phyloP scores from a whole-genome alignment of 192 early-diverging fungal genomes.

The Phlyctochytrium arcticum region DNA sequence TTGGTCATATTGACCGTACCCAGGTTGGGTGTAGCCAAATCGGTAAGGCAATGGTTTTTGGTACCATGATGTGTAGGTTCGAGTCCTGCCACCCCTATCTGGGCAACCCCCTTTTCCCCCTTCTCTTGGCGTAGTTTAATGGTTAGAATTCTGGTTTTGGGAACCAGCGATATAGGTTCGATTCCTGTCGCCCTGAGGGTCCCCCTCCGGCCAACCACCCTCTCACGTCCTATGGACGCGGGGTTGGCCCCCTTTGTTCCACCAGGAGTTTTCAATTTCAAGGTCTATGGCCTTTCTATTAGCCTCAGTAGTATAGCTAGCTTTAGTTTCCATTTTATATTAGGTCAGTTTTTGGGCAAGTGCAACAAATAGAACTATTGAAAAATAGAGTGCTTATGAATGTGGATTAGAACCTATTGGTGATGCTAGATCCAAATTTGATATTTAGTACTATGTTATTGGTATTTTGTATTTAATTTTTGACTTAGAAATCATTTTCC shows the following conservation, averaged over 20 bases:
- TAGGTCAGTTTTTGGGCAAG: slow-evolving; percentile 23
- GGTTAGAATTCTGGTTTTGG: slow-evolving; percentile 27
- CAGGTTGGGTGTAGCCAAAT: no score
- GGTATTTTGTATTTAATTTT: slow-evolving; percentile 35
- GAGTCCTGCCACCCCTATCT: slow-evolving; percentile 13
- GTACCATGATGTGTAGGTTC: slow-evolving; percentile 16
- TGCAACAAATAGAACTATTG: slow-evolving; percentile 15
- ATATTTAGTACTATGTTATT: slow-evolving; percentile 31
- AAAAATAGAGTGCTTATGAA: slow-evolving; percentile 30
- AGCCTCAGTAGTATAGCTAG: slow-evolving; percentile 1
- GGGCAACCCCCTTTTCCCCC: no score
- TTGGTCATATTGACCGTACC: no score
- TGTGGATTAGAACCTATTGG: slow-evolving; percentile 30
- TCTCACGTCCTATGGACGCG: no score
- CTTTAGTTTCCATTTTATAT: slow-evolving; percentile 15
- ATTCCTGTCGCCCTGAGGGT: slow-evolving; percentile 27
- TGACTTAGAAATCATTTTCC: slow-evolving; percentile 33
- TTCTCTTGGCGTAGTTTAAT: slow-evolving; percentile 30
- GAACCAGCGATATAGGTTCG: slow-evolving; percentile 30
- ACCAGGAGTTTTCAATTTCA: no score
- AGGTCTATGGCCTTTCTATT: slow-evolving; percentile 11
- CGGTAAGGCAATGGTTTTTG: no score
- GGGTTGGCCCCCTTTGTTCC: no score
- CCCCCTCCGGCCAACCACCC: no score
- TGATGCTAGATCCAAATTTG: slow-evolving; percentile 26